Percentiles rank a stretch among this genome's conserved stretches.
Evolutionary conservation across 2,329 filamentous ascomycete genomes (phyloP).

Genomic region (Neopestalotiopsis sp.): DNA sequence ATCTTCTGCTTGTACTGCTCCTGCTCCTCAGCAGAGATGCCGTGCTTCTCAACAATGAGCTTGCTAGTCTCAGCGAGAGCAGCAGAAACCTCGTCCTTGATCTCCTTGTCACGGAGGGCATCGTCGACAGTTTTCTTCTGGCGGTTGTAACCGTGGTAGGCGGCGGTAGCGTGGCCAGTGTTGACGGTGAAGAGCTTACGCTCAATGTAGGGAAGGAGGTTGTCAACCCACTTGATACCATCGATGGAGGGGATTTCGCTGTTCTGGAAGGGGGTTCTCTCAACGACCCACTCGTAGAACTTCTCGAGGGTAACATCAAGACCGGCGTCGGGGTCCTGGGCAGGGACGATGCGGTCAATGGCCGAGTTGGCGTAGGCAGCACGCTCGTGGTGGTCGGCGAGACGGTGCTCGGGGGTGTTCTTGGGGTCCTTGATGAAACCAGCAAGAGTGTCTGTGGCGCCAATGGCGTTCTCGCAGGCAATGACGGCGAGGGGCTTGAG

Average conservation of each 20-base stretch:
- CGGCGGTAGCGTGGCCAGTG: conserved; percentile 93
- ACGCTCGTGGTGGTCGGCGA: conserved; percentile 72
- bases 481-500: conserved; percentile 83
- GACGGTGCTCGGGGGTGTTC: conserved; percentile 72
- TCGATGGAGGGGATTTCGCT: conserved; percentile 75
- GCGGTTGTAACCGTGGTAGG: conserved; percentile 90
- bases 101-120: conserved; percentile 79
- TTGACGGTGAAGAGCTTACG: conserved; percentile 99
- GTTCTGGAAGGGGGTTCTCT: conserved; percentile 81
- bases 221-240: conserved; percentile 90
- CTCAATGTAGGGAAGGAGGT: conserved; percentile 95
- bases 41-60: conserved; percentile 87
- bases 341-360: conserved; percentile 97
- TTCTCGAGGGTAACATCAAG: conserved; percentile 96
- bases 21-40: conserved; percentile 77
- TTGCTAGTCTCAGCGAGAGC: conserved; percentile 85
- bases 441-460: conserved; percentile 87
- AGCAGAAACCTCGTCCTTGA: conserved; percentile 79
- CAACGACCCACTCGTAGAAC: conserved; percentile 99
- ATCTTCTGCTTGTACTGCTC: conserved; percentile 90
- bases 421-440: conserved; percentile 77
- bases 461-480: conserved; percentile 97
- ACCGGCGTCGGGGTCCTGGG: conserved; percentile 79
- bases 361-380: conserved; percentile 96
- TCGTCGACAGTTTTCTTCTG: conserved; percentile 91